A percentile compares a stretch with the other conserved stretches of the same genome.
Evolutionary conservation across 75 land plant genomes (phyloP).

Genomic region (Adiantum capillusveneris): DNA sequence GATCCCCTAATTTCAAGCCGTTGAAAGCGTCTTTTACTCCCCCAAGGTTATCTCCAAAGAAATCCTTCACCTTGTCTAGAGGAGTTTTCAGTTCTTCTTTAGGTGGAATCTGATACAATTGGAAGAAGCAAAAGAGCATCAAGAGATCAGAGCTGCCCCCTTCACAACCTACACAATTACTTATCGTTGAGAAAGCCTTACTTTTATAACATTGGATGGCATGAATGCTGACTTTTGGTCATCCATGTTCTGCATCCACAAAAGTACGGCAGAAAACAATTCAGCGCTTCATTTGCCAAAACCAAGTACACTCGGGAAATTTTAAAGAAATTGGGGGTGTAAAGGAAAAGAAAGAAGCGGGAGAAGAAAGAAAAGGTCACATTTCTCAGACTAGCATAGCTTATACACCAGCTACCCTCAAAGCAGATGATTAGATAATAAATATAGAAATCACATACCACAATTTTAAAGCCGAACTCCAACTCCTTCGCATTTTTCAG

Average conservation of each 20-base stretch:
- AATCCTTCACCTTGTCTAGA: slow-evolving; percentile 84
- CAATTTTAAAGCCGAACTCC: slow-evolving; percentile 90
- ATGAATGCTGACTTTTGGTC: slow-evolving; percentile 52
- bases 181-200: too few relatives aligned
- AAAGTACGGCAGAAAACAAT: too few relatives aligned
- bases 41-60: slow-evolving; percentile 57
- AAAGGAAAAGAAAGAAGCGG: too few relatives aligned
- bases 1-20: neutral
- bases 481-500: slow-evolving; percentile 64
- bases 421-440: neutral
- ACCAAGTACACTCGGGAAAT: too few relatives aligned
- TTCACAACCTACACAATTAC: too few relatives aligned
- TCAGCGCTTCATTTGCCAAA: too few relatives aligned
- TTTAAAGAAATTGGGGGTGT: too few relatives aligned
- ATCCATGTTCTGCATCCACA: slow-evolving; percentile 55
- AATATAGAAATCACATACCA: slow-evolving; percentile 31
- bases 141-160: too few relatives aligned
- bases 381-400: too few relatives aligned
- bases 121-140: too few relatives aligned
- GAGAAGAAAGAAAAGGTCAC: neutral
- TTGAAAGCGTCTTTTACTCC: slow-evolving; percentile 63
- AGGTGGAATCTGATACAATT: slow-evolving; percentile 56
- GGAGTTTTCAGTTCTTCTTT: slow-evolving; percentile 75
- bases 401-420: too few relatives aligned
- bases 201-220: slow-evolving; percentile 53